Conservation (phyloP, 108 stramenopile genomes). For the Cyclotella sp. region DNA sequence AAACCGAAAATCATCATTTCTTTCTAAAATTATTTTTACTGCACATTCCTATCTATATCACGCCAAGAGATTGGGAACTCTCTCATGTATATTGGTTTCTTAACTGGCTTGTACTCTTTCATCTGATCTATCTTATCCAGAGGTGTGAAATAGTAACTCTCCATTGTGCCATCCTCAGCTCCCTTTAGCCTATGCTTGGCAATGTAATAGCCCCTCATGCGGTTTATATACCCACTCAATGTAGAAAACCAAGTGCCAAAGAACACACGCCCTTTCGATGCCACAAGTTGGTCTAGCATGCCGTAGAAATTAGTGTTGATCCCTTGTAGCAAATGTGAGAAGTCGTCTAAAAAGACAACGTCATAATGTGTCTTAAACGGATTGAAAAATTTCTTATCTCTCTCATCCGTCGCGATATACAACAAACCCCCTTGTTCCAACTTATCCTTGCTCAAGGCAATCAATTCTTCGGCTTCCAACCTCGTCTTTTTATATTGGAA, state of each 20-base stretch:
- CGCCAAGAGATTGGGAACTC: slow-evolving; percentile 91
- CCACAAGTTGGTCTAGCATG: slow-evolving; percentile 88
- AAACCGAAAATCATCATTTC: not conserved
- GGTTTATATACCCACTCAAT: slow-evolving; percentile 85
- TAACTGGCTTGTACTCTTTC: slow-evolving; percentile 67
- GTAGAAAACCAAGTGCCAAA: slow-evolving; percentile 85
- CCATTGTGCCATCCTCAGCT: slow-evolving; percentile 65
- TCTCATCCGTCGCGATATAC: slow-evolving; percentile 69
- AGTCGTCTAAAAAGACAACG: slow-evolving; percentile 84
- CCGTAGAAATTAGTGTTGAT: slow-evolving; percentile 82
- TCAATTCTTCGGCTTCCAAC: slow-evolving; percentile 45
- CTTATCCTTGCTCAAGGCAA: slow-evolving; percentile 43
- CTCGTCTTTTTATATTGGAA: slow-evolving; percentile 56
- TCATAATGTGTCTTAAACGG: slow-evolving; percentile 71
- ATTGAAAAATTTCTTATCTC: slow-evolving; percentile 82
- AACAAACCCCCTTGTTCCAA: slow-evolving; percentile 49
- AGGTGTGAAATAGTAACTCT: slow-evolving; percentile 68
- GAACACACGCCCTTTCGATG: slow-evolving; percentile 74
- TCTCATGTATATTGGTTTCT: slow-evolving; percentile 78
- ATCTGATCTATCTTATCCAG: slow-evolving; percentile 61
- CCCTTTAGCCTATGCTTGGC: slow-evolving; percentile 63
- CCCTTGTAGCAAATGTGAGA: slow-evolving; percentile 51
- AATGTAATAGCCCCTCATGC: slow-evolving; percentile 81
- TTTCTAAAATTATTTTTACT: not conserved
- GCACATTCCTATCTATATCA: slow-evolving; percentile 67